Base-by-base conservation (phyloP, 2,329 filamentous ascomycete genomes). In the Lojkania enalia region DNA sequence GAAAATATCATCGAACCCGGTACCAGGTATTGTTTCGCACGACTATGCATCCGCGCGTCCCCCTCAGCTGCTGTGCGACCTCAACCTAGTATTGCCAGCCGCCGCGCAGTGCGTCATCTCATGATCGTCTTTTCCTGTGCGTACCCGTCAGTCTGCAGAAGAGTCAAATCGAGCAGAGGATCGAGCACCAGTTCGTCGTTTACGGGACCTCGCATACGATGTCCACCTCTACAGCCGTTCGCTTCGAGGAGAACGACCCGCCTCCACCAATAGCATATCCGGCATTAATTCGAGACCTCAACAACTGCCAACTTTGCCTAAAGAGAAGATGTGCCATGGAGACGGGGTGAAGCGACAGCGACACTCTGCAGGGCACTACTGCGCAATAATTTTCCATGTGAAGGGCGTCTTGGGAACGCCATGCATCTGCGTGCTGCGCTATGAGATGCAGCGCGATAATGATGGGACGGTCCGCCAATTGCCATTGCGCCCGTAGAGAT, bases 61-160 rank as follows among this genome's bases (percentile, higher is more conserved):
- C 47, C 33, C 38, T 47, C 37, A 53, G 42, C 47, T 55, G 53
- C 33, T 46, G 56, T 59, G 48, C 42, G 31, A 38, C n/a, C n/a
- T n/a, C n/a, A n/a, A n/a, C n/a, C n/a, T n/a, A n/a, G n/a, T 45
- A 35, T 49, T 36, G 44, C 52, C 39, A 48, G 40, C 31, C 30
- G 35, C 46, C 42, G 35, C 35, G 30, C 48, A 31, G 32, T 42
- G 46, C 51, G 36, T 45, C 40, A 52, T 44, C 39, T 19, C 42
- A 36, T 46, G 21, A 35, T 15, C 20, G 20, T 36, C 13, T 38
- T 13, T 14, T 19, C 12, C 29, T 44, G 39, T 35, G 31, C 18
- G 12, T 36, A 37, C 15, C 47, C 42, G 37, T 23, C 42, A 40
- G 36, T 18, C 14, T 30, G 42, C 39, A 4, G 29, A 29, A 35